Evolutionary conservation across 2,329 filamentous ascomycete genomes (phyloP).

Genomic region (Aspergillus ustus): DNA sequence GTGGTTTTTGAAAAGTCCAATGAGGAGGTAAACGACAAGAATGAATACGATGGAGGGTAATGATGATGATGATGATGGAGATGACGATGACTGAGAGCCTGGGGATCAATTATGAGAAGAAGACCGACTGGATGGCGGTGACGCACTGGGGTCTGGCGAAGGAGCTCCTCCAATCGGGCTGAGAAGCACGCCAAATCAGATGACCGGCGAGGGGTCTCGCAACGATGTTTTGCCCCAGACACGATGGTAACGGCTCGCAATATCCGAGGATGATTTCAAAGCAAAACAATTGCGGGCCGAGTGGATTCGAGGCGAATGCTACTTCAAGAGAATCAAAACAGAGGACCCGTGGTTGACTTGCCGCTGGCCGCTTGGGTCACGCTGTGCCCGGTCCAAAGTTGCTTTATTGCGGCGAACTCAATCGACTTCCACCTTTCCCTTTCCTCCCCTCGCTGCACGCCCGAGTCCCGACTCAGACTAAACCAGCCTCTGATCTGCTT

Average conservation of each 20-base stretch:
- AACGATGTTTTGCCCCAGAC: background rate
- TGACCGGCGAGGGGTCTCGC: background rate
- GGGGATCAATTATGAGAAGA: background rate
- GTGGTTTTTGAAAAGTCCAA: conserved; percentile 3
- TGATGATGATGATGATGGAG: conserved; percentile 6
- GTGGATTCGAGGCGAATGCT: background rate
- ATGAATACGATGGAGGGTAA: background rate
- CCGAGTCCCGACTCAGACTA: conserved; percentile 12
- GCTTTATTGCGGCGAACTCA: background rate
- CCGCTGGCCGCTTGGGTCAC: background rate
- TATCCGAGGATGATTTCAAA: background rate
- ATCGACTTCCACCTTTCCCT: background rate
- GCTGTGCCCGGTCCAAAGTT: background rate
- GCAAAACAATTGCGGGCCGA: background rate
- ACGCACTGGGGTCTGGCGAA: background rate
- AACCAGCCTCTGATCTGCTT: background rate
- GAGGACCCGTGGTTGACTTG: background rate
- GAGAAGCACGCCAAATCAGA: background rate
- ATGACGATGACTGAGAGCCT: background rate
- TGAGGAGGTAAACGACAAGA: background rate
- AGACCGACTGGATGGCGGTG: background rate
- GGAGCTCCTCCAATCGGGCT: background rate
- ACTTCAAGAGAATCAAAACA: conserved; percentile 6
- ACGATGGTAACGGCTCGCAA: background rate
- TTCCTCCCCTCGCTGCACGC: background rate